Conservation (phyloP, 148 eudicot genomes). For the Suaeda aralocaspica region DNA sequence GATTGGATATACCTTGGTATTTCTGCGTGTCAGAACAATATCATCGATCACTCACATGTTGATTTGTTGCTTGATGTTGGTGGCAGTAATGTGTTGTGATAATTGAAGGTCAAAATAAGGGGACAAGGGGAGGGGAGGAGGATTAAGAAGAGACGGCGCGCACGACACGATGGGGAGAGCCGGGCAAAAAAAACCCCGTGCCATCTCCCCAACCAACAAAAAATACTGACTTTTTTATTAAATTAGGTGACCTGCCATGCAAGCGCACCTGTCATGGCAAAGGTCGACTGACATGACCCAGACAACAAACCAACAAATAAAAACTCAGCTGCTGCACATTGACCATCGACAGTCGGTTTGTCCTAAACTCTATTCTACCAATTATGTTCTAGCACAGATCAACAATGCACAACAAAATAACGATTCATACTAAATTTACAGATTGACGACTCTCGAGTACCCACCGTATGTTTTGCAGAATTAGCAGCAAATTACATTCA, state of each 20-base stretch:
- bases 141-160: not conserved
- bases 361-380: not conserved
- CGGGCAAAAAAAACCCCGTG: conserved; percentile 54
- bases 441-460: no score
- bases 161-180: conserved; percentile 40
- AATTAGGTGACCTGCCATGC: conserved; percentile 42
- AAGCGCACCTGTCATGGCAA: conserved; percentile 50
- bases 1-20: conserved; percentile 7
- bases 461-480: no score
- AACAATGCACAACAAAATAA: no score
- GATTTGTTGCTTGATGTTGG: not conserved
- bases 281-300: conserved; percentile 31
- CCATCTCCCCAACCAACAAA: conserved; percentile 51
- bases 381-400: no score
- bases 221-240: conserved; percentile 19
- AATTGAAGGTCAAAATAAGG: no score
- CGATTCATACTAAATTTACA: no score
- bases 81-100: not conserved
- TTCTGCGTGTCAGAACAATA: not conserved
- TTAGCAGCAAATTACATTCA: no score
- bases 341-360: not conserved
- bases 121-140: not conserved
- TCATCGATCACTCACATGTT: not conserved
- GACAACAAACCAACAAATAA: not conserved
- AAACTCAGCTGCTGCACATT: not conserved